These are phyloP conservation scores for Mangifera indica DNA, from an alignment of 345 rosid species.

Conservation along the genomic window DNA sequence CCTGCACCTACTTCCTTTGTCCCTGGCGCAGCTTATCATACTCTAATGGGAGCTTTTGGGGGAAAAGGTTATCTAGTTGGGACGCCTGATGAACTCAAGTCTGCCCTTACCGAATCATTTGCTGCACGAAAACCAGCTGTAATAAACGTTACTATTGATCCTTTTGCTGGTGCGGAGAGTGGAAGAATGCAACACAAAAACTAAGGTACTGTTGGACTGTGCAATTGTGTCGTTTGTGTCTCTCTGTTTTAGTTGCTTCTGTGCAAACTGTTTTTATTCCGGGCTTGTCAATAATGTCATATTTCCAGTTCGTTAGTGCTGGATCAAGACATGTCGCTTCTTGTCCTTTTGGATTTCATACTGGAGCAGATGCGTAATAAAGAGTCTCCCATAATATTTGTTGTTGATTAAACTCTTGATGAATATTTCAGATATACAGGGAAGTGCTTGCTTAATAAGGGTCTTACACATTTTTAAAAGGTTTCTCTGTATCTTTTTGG, in stretches of 20 bases:
- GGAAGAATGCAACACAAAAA: conserved; percentile 97
- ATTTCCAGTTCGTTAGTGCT: not conserved
- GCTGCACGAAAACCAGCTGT: conserved; percentile 73
- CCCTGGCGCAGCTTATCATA: conserved; percentile 82
- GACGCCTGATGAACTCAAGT: conserved; percentile 78
- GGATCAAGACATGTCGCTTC: not conserved
- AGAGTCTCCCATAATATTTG: too few relatives aligned
- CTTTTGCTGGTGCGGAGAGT: conserved; percentile 94
- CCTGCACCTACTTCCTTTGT: conserved; percentile 99
- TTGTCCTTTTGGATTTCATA: too few relatives aligned
- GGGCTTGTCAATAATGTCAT: conserved; percentile 9
- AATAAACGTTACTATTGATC: conserved; percentile 78
- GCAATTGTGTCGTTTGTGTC: not conserved
- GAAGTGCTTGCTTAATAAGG: too few relatives aligned
- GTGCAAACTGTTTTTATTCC: not conserved
- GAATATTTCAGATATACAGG: too few relatives aligned
- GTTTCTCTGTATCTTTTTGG: too few relatives aligned
- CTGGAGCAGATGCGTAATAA: too few relatives aligned
- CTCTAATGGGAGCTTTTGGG: conserved; percentile 81
- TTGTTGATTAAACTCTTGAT: too few relatives aligned
- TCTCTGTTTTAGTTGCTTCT: not conserved
- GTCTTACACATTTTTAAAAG: too few relatives aligned
- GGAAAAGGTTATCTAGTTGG: conserved; percentile 88
- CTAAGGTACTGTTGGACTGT: conserved; percentile 32
- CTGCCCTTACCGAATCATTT: conserved; percentile 75